Base-by-base conservation (phyloP, 73 alveolate genomes). In the Paramecium sonneborni region DNA sequence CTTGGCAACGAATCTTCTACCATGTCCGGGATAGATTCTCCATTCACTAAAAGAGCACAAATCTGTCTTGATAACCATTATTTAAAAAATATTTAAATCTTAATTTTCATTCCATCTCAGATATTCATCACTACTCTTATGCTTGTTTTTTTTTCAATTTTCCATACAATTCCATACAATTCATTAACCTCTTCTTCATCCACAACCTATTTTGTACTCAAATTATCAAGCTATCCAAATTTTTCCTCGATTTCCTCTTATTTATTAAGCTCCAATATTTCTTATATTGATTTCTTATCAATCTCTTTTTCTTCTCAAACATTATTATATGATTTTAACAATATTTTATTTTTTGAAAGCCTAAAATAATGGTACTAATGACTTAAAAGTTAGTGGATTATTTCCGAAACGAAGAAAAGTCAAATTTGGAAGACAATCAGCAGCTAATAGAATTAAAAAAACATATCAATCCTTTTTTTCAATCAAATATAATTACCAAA, bases 1-100 rank as follows among this genome's bases (percentile, higher is more conserved):
- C 96, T 96, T 96, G 92, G 98, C 96, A 86, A 93, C 96, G 86
- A 95, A 97, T 86, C 96, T 93, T 85, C 94, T 92, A 12, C 99
- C 99, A 79, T 96, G 96, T 35, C 99, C 99, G n/a, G 99, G 99
- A 85, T 95, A 96, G 93, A 95, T 92, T 85, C 98, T 93, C 96
- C 88, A 96, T 90, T 97, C 99, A 57, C 97, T 70, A 97, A 96
- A 97, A 30, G 97, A 62, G 95, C 99, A 97, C 79, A 96, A 93
- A 70, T 94, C 98, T 57, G 99, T 97, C 95, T 96, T 97, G 85
- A 95, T 94, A 85, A 97, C 99, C 99, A 97, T 97, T 79, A 79
- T 79, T 79, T 79, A 79, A 79, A 79, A 43, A 30, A 79, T 79
- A 46, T 79, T 43, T 41, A 79, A 79, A 79, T 79, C 90, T 79